phyloP scores from a whole-genome alignment of 2,329 filamentous ascomycete genomes.

The Sarocladium kiliense region DNA sequence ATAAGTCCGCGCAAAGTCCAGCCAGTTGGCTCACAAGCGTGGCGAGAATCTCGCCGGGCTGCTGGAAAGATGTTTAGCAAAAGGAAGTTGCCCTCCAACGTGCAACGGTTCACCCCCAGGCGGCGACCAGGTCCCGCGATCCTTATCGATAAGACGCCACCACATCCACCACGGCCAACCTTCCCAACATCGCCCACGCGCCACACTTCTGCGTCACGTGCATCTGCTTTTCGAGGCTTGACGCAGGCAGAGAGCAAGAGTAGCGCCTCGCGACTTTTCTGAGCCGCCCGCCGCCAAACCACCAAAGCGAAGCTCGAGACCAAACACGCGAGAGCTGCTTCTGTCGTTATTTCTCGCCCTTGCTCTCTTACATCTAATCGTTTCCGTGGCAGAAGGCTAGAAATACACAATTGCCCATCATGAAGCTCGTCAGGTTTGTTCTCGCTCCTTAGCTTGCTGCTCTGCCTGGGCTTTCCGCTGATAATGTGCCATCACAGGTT shows the following conservation, averaged over 20 bases:
- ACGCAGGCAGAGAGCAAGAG: not conserved
- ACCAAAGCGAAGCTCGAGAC: slow-evolving; percentile 6
- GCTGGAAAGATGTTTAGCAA: not conserved
- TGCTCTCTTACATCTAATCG: not conserved
- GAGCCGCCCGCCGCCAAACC: not conserved
- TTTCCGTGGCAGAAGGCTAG: too few relatives aligned
- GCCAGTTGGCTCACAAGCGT: not conserved
- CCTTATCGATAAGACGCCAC: slow-evolving; percentile 1
- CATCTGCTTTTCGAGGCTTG: not conserved
- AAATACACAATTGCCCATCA: slow-evolving; percentile 39
- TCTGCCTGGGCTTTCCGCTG: not conserved
- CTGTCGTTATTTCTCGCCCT: not conserved
- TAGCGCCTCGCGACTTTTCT: slow-evolving; percentile 6
- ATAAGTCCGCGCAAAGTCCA: not conserved
- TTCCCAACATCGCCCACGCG: not conserved
- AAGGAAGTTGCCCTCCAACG: not conserved
- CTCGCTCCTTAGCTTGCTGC: not conserved
- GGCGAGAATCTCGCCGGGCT: not conserved
- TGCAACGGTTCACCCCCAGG: not conserved
- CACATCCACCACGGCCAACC: not conserved
- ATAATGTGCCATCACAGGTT: slow-evolving; percentile 55
- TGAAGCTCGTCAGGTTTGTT: slow-evolving; percentile 95
- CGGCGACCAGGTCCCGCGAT: not conserved
- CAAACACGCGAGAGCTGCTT: not conserved
- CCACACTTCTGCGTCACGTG: slow-evolving; percentile 2